Conservation (phyloP, 768 basidiomycete species). For the Hysterangium stoloniferum region DNA sequence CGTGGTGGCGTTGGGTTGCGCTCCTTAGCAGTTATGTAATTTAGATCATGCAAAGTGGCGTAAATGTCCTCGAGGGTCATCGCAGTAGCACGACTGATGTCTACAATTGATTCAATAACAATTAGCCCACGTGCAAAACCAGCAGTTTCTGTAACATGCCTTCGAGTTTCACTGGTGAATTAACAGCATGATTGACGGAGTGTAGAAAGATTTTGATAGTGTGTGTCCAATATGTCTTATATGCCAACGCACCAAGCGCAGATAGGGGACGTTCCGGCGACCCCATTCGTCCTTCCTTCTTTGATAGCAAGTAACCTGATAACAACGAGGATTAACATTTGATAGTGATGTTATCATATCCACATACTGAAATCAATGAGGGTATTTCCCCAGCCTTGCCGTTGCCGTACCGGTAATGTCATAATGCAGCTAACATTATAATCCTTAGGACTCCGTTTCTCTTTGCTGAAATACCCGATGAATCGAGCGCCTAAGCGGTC, state of each 20-base stretch:
- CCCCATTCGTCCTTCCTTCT: slow-evolving; percentile 84
- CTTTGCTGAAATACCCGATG: slow-evolving; percentile 98
- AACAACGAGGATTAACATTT: neutral
- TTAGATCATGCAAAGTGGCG: slow-evolving; percentile 60
- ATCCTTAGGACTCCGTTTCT: slow-evolving; percentile 92
- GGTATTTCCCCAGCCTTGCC: slow-evolving; percentile 94
- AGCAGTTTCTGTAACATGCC: slow-evolving; percentile 42
- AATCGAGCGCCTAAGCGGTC: slow-evolving; percentile 89
- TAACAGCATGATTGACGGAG: slow-evolving; percentile 49
- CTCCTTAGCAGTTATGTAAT: slow-evolving; percentile 58
- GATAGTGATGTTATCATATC: slow-evolving; percentile 1
- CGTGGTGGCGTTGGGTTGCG: slow-evolving; percentile 39
- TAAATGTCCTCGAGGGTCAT: slow-evolving; percentile 90
- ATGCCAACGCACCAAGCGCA: slow-evolving; percentile 86
- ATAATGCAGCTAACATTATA: slow-evolving; percentile 99
- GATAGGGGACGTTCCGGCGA: slow-evolving; percentile 97
- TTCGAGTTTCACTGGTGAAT: slow-evolving; percentile 61
- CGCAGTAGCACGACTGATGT: slow-evolving; percentile 77
- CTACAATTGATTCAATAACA: slow-evolving; percentile 31
- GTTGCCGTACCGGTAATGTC: slow-evolving; percentile 91
- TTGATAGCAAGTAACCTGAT: slow-evolving; percentile 89
- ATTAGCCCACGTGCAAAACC: neutral
- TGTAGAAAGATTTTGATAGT: slow-evolving; percentile 75
- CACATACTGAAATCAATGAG: slow-evolving; percentile 96
- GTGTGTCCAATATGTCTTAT: slow-evolving; percentile 91